phyloP scores from a whole-genome alignment of 352 stramenopile species.

The Pythium periplocum region DNA sequence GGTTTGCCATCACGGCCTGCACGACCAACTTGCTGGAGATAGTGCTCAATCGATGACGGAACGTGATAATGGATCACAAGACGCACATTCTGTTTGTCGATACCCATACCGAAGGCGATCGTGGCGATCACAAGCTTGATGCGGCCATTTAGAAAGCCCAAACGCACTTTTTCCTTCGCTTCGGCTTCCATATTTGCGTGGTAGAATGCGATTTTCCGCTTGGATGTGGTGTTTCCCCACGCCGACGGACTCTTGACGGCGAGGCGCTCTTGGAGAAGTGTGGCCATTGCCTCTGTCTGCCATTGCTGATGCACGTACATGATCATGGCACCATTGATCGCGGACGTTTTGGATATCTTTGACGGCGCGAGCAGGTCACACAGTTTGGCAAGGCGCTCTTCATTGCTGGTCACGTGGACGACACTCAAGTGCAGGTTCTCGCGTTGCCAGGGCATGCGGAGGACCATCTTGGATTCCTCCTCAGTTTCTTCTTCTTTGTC shows the following conservation, averaged over 20 bases:
- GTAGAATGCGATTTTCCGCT: conserved; percentile 75
- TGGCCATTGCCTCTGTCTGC: conserved; percentile 66
- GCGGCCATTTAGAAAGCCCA: conserved; percentile 84
- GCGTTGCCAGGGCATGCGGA: conserved; percentile 75
- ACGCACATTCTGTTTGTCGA: conserved; percentile 97
- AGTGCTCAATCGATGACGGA: conserved; percentile 96
- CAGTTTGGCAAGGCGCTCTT: conserved; percentile 41
- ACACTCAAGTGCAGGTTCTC: conserved; percentile 59
- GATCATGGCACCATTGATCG: conserved; percentile 44
- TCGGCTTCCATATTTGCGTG: conserved; percentile 90
- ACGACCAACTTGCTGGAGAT: conserved; percentile 96
- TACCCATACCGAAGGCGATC: conserved; percentile 98
- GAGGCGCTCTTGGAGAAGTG: conserved; percentile 54
- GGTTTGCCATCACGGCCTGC: conserved; percentile 91
- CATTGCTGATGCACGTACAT: conserved; percentile 83
- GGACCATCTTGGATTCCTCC: conserved; percentile 27
- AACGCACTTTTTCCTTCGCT: conserved; percentile 73
- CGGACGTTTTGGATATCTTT: conserved; percentile 2
- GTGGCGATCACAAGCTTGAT: conserved; percentile 94
- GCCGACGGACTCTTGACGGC: conserved; percentile 13
- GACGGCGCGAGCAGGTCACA: conserved; percentile 25
- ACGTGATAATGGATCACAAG: conserved; percentile 98
- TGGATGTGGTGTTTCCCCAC: conserved; percentile 20
- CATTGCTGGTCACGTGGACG: conserved; percentile 44
- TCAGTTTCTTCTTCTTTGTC: conserved; percentile 15